Conservation (phyloP, 176 grass and related monocot species). For the Microstegium vimineum region DNA sequence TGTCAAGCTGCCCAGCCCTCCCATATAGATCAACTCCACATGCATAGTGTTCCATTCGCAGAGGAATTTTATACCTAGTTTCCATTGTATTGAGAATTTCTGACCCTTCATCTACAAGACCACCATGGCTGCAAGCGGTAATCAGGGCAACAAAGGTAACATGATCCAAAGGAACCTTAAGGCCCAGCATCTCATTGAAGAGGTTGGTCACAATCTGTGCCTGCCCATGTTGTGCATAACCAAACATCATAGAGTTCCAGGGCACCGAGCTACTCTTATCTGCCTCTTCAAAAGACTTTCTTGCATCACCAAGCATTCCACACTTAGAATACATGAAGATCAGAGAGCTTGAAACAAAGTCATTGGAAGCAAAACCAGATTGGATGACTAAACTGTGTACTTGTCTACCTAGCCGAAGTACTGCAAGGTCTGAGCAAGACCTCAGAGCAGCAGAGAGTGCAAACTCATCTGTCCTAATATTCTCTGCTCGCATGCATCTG, state of each 20-base stretch:
- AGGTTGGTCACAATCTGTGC: conserved; percentile 23
- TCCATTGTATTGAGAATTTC: conserved; percentile 52
- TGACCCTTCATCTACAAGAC: conserved; percentile 55
- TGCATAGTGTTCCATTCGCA: conserved; percentile 71
- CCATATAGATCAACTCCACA: conserved; percentile 69
- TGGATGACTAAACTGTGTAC: conserved; percentile 43
- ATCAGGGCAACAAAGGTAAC: conserved; percentile 62
- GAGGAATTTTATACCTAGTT: conserved; percentile 31
- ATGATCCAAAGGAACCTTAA: conserved; percentile 47
- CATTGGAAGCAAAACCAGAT: conserved; percentile 49
- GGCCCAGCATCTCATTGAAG: conserved; percentile 46
- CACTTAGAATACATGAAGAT: conserved; percentile 74
- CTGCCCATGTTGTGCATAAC: conserved; percentile 56
- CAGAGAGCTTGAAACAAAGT: conserved; percentile 56
- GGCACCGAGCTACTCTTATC: conserved; percentile 47
- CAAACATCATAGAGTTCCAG: conserved; percentile 77
- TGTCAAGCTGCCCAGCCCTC: conserved; percentile 54
- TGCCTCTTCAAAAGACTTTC: conserved; percentile 51
- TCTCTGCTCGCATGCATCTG: conserved; percentile 24
- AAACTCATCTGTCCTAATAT: conserved; percentile 42
- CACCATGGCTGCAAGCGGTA: conserved; percentile 55
- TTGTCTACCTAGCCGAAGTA: conserved; percentile 58
- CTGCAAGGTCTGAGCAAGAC: conserved; percentile 55
- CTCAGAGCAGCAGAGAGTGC: conserved; percentile 55
- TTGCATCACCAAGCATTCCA: conserved; percentile 50